Evolutionary conservation across 441 rosid genomes (phyloP).

Genomic region (Cnidoscolus chayamansa): DNA sequence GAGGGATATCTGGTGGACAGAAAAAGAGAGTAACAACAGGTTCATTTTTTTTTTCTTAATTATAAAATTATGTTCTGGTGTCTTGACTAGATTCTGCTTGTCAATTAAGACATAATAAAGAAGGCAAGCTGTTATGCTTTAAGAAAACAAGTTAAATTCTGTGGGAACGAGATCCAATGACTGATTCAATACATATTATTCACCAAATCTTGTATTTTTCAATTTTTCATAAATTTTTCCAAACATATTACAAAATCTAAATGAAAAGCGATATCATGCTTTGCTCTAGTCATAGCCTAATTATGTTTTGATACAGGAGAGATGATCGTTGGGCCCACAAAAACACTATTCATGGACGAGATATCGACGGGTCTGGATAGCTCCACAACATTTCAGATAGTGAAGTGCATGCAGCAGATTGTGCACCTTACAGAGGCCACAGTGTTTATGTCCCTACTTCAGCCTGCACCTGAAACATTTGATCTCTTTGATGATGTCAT

Average conservation of each 20-base stretch:
- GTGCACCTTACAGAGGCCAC: constrained; percentile 80
- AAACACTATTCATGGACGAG: constrained; percentile 88
- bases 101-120: too few species aligned
- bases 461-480: constrained; percentile 93
- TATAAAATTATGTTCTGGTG: too few species aligned
- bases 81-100: too few species aligned
- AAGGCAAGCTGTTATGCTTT: too few species aligned
- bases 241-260: too few species aligned
- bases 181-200: too few species aligned
- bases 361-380: constrained; percentile 98
- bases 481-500: constrained; percentile 80
- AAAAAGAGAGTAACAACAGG: constrained; percentile 90
- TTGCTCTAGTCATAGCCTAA: not conserved
- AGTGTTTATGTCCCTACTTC: constrained; percentile 72
- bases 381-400: constrained; percentile 85
- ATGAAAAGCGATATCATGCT: too few species aligned
- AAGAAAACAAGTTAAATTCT: too few species aligned
- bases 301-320: constrained; percentile 49
- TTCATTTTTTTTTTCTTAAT: not conserved
- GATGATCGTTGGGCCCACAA: constrained; percentile 96
- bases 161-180: too few species aligned
- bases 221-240: too few species aligned
- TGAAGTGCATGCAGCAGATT: constrained; percentile 82
- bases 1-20: constrained; percentile 94
- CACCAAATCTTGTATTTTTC: too few species aligned